Conservation (phyloP, 768 basidiomycete species). For the Russula dissimulans region DNA sequence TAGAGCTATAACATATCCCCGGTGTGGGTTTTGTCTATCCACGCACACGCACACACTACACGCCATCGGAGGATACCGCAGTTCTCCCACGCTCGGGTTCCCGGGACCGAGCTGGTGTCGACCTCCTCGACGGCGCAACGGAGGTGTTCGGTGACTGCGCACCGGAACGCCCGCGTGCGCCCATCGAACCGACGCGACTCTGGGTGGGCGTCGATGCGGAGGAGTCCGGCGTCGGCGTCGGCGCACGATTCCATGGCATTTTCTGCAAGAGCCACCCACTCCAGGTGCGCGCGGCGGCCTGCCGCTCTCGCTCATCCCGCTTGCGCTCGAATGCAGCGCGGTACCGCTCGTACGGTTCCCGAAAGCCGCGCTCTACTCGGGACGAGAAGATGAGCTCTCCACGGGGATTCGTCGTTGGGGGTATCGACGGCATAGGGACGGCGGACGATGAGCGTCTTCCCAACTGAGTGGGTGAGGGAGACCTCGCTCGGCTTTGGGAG, state of each 20-base stretch:
- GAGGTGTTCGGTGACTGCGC: slow-evolving; percentile 6
- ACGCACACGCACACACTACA: not conserved
- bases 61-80: not conserved
- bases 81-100: slow-evolving; percentile 10
- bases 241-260: slow-evolving; percentile 23
- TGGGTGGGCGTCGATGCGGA: slow-evolving; percentile 8
- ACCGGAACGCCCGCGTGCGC: slow-evolving; percentile 1
- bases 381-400: slow-evolving; percentile 96
- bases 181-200: slow-evolving; percentile 9
- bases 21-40: not conserved
- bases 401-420: slow-evolving; percentile 80
- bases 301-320: slow-evolving; percentile 53
- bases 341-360: slow-evolving; percentile 90
- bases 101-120: slow-evolving; percentile 4
- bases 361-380: slow-evolving; percentile 70
- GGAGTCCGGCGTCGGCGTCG: slow-evolving; percentile 4
- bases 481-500: slow-evolving; percentile 32
- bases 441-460: slow-evolving; percentile 35
- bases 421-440: slow-evolving; percentile 65
- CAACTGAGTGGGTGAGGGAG: slow-evolving; percentile 28
- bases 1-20: not conserved
- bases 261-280: slow-evolving; percentile 24
- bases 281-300: slow-evolving; percentile 27
- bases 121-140: slow-evolving; percentile 4
- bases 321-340: slow-evolving; percentile 76